Evolutionary conservation across 2,329 filamentous ascomycete species (phyloP).

Genomic region (Talaromyces sp.): DNA sequence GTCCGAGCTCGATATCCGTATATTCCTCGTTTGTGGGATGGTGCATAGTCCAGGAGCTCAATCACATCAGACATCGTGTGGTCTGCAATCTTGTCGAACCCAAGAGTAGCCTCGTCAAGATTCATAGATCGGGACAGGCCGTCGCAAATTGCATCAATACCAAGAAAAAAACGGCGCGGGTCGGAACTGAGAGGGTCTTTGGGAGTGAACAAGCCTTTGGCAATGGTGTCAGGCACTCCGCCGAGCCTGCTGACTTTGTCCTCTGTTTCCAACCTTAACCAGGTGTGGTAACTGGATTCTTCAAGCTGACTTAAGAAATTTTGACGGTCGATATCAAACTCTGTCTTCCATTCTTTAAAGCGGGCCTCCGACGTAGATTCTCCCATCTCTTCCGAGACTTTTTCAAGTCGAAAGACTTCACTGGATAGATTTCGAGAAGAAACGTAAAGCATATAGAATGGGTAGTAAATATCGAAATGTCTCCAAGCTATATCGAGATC

Average conservation of each 20-base stretch:
- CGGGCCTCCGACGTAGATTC: not conserved
- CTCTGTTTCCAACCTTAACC: constrained; percentile 26
- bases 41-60: not conserved
- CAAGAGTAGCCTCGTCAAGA: not conserved
- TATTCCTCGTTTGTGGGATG: not conserved
- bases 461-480: constrained; percentile 29
- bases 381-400: not conserved
- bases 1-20: not conserved
- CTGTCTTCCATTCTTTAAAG: not conserved
- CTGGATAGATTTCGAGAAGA: not conserved
- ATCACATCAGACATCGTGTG: not conserved
- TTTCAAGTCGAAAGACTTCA: constrained; percentile 15
- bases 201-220: constrained; percentile 22
- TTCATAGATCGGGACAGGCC: not conserved
- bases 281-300: constrained; percentile 23
- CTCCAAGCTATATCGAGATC: constrained; percentile 25
- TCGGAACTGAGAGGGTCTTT: constrained; percentile 25
- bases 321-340: not conserved
- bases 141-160: constrained; percentile 16
- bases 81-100: not conserved
- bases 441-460: constrained; percentile 21
- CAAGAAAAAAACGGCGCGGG: constrained; percentile 22
- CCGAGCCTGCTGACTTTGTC: constrained; percentile 22
- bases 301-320: not conserved
- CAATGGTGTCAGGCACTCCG: constrained; percentile 17